Evolutionary conservation across 441 rosid genomes (phyloP).

Genomic region (Erodium moschatum): DNA sequence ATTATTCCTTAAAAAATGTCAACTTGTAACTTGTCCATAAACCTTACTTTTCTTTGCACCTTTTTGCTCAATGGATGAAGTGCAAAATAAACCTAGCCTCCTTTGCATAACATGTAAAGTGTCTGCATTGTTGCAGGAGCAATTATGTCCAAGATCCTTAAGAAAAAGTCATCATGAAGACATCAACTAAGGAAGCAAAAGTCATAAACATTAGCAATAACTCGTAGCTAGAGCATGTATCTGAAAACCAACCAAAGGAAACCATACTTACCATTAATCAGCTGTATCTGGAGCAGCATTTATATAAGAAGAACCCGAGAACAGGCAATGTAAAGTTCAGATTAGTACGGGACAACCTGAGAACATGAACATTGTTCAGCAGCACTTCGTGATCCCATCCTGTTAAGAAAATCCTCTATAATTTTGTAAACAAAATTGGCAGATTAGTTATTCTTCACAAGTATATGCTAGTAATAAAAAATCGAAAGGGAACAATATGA

Average conservation of each 20-base stretch:
- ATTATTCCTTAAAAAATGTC: not conserved
- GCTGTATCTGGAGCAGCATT: not conserved
- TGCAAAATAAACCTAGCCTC: not conserved
- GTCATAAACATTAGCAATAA: not conserved
- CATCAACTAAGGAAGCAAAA: not conserved
- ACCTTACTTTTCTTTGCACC: not conserved
- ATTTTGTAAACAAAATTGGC: not conserved
- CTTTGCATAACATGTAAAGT: not conserved
- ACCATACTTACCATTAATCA: not conserved
- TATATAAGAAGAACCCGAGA: not conserved
- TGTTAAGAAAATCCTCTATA: not conserved
- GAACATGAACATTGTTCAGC: not conserved
- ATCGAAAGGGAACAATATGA: not conserved
- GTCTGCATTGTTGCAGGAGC: not conserved
- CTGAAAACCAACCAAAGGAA: not conserved
- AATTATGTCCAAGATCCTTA: not conserved
- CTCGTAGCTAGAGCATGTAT: not conserved
- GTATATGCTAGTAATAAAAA: not conserved
- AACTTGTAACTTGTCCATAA: not conserved
- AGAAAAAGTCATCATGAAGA: not conserved
- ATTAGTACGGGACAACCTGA: not conserved
- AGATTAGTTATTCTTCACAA: not conserved
- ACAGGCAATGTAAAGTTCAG: not conserved
- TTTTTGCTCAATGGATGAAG: not conserved
- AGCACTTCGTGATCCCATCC: not conserved